Base-by-base conservation (phyloP, 352 stramenopile genomes). In the Phytopythium delawarense region DNA sequence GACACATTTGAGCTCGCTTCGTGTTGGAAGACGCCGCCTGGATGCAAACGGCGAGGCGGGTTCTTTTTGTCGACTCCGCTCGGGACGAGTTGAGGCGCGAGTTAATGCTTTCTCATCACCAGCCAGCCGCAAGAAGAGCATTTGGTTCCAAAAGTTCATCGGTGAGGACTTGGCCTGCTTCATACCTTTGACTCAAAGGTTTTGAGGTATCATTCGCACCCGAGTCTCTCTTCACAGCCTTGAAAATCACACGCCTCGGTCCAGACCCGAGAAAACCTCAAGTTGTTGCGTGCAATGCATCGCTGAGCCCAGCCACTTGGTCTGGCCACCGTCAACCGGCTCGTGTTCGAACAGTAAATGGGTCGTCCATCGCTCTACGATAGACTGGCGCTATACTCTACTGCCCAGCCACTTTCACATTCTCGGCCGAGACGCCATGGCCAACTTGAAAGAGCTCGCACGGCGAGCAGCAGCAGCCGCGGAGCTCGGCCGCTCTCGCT, bases 391-490 rank as follows among this genome's bases (percentile, higher is more conserved):
- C 2, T 12, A 18, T 0, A 1, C 16, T 23, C 16, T n/a, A 15
- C 42, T 23, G 8, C 11, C 45, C n/a, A 51, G 45, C 21, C 53
- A 59, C 39, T 59, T 59, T 49, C 4, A 4, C 20, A 59, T 50
- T 48, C 0, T n/a, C 34, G 21, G 12, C 2, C n/a, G 8, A 12
- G 4, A 32, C 35, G 53, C 15, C 53, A 59, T 59, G 53, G 12
- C 13, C 30, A 7, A 35, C 3, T 35, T n/a, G 13, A n/a, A 21
- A 1, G 23, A 25, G 1, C 34, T 28, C 9, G 13, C 18, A 4
- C 20, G 6, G 45, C 45, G 21, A 21, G 45, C 9, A 15, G n/a
- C 45, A 9, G 16, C n/a, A 21, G 34, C 53, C 4, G n/a, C 39
- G 1, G 37, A n/a, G 16, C 2, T 59, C 21, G 11, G 35, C 3